phyloP scores from a whole-genome alignment of 225 moss, liverwort and hornwort genomes.

The Ulota crispa region DNA sequence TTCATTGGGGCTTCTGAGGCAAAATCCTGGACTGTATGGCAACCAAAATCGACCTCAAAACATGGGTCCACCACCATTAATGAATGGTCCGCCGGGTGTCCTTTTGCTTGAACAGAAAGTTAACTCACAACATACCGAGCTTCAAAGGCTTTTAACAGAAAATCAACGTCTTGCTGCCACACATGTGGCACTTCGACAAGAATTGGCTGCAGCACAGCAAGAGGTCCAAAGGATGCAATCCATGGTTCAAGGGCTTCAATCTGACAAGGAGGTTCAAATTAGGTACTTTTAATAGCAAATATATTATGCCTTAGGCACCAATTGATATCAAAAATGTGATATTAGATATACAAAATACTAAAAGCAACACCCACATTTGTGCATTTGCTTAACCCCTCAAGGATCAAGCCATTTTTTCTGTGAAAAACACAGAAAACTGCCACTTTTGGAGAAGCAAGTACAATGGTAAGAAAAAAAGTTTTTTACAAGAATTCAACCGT shows the following conservation, averaged over 20 bases:
- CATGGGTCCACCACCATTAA: constrained; percentile 51
- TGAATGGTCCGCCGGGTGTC: constrained; percentile 47
- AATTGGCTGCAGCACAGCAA: constrained; percentile 78
- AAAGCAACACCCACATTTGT: neutral
- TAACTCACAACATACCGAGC: constrained; percentile 63
- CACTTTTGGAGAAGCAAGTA: too few species aligned
- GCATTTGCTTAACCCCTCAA: neutral
- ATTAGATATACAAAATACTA: neutral
- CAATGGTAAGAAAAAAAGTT: too few species aligned
- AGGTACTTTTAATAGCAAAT: constrained; percentile 35
- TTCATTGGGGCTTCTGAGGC: constrained; percentile 30
- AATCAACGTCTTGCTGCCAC: constrained; percentile 85
- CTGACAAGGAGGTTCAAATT: constrained; percentile 80
- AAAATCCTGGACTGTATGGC: constrained; percentile 37
- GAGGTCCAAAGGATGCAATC: constrained; percentile 74
- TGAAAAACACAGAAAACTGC: too few species aligned
- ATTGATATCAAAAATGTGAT: neutral
- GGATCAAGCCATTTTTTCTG: too few species aligned
- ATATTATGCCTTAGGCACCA: neutral
- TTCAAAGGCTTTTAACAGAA: constrained; percentile 76
- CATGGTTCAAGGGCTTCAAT: constrained; percentile 68
- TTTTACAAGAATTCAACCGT: too few species aligned
- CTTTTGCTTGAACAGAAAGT: constrained; percentile 69
- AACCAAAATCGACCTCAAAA: constrained; percentile 66
- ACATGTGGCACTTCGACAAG: constrained; percentile 82